Conservation (phyloP, 2,329 filamentous ascomycete species). For the Alternaria burnsii region DNA sequence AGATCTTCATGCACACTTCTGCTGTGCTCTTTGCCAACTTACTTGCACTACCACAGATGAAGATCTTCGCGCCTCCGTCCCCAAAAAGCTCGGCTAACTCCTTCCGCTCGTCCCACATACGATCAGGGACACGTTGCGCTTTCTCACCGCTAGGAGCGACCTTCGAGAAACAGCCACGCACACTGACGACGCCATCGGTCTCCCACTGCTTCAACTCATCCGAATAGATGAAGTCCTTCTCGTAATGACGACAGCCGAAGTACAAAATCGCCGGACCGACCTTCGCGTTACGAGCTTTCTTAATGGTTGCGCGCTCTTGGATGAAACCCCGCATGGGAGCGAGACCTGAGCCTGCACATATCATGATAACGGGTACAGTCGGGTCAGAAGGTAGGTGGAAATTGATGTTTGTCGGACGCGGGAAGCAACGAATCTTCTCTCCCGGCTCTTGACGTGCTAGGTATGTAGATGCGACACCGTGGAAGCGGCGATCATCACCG, state of each 20-base stretch:
- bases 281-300: constrained; percentile 32
- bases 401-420: constrained; percentile 16
- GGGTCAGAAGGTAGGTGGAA: constrained; percentile 37
- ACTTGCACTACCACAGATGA: constrained; percentile 67
- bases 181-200: constrained; percentile 13
- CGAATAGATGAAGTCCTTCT: constrained; percentile 66
- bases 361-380: constrained; percentile 59
- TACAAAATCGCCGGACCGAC: constrained; percentile 69
- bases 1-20: constrained; percentile 40
- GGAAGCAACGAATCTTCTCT: constrained; percentile 15
- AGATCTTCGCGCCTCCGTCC: constrained; percentile 61
- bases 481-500: constrained; percentile 9
- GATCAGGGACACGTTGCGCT: constrained; percentile 58
- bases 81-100: constrained; percentile 54
- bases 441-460: constrained; percentile 9
- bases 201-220: constrained; percentile 58
- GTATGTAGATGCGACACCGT: constrained; percentile 14
- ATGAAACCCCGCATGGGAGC: constrained; percentile 46
- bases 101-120: constrained; percentile 56
- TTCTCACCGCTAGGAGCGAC: constrained; percentile 72
- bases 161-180: constrained; percentile 56
- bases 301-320: constrained; percentile 41
- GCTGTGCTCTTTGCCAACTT: constrained; percentile 52
- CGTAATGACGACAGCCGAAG: constrained; percentile 65
- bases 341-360: constrained; percentile 42